Conservation (phyloP, 129 eudicot genomes). For the Chrysanthemum makinoi region DNA sequence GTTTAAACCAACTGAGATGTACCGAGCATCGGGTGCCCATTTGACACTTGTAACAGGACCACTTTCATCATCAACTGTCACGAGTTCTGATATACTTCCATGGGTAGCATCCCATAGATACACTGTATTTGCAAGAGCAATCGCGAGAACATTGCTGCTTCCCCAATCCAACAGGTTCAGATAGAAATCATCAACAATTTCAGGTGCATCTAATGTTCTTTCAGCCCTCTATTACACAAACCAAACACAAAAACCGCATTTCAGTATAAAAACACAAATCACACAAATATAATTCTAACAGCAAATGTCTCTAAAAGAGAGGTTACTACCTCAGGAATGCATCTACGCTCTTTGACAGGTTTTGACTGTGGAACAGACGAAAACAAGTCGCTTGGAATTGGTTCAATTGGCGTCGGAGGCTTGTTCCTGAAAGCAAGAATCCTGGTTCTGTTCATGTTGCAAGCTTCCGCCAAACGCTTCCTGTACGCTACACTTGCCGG, state of each 20-base stretch:
- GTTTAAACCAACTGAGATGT: constrained; percentile 71
- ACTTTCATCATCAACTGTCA: constrained; percentile 66
- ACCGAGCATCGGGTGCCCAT: constrained; percentile 88
- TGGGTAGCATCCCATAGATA: constrained; percentile 85
- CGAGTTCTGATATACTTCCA: constrained; percentile 68
- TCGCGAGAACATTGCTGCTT: constrained; percentile 75
- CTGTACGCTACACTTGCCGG: constrained; percentile 80
- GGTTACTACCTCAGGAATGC: constrained; percentile 75
- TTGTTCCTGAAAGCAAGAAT: constrained; percentile 91
- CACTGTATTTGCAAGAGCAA: constrained; percentile 73
- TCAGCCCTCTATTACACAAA: constrained; percentile 54
- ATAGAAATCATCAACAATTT: constrained; percentile 75
- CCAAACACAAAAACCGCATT: constrained; percentile 6
- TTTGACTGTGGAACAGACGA: constrained; percentile 49
- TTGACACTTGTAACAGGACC: constrained; percentile 87
- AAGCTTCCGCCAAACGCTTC: constrained; percentile 75
- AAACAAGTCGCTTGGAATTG: constrained; percentile 38
- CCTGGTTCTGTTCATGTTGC: constrained; percentile 77
- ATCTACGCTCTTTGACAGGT: constrained; percentile 54
- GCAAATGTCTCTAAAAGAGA: not conserved
- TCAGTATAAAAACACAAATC: not conserved
- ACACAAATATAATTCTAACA: not conserved
- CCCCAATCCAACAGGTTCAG: constrained; percentile 91
- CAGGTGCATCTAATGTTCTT: constrained; percentile 87
- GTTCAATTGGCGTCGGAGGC: constrained; percentile 64